A percentile compares a stretch with the other conserved stretches of the same genome.
Conservation (phyloP, 2,329 filamentous ascomycete species). For the Hymenoscyphus infarciens region DNA sequence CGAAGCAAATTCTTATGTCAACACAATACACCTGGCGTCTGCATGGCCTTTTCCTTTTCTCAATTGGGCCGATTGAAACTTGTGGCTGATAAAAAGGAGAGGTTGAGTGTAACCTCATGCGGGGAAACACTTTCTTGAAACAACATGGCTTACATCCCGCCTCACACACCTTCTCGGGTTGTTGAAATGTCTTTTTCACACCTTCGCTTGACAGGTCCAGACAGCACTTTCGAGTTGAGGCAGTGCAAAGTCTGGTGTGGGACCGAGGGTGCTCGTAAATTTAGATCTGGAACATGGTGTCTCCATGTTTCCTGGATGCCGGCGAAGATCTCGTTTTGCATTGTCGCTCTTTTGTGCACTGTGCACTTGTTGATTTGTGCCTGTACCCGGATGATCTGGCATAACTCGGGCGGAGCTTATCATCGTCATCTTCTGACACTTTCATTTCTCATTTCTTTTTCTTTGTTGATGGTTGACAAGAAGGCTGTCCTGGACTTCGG, state of each 20-base stretch:
- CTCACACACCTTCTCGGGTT: not conserved
- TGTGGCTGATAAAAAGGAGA: not conserved
- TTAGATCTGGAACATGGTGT: not conserved
- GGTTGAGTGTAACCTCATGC: not conserved
- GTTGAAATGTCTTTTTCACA: not conserved
- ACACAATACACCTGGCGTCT: not conserved
- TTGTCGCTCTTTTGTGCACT: not conserved
- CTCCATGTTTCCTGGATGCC: not conserved
- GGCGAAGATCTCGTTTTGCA: not conserved
- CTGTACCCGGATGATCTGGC: not conserved
- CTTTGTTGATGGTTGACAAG: not conserved
- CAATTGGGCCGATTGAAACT: slow-evolving; percentile 3
- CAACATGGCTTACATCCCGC: not conserved
- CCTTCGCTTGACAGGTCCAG: not conserved
- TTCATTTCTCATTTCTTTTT: slow-evolving; percentile 2
- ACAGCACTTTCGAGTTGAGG: not conserved
- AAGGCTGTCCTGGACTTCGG: not conserved
- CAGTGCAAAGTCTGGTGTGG: slow-evolving; percentile 1
- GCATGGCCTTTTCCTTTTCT: not conserved
- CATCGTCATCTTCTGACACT: not conserved
- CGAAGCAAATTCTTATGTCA: not conserved
- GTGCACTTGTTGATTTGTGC: slow-evolving; percentile 1
- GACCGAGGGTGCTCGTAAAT: too few relatives aligned
- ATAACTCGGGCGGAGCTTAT: not conserved
- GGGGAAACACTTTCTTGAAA: not conserved